These are phyloP conservation scores for Stagonosporopsis rhizophila DNA, from an alignment of 2,329 filamentous ascomycete species.

Conservation along the genomic window DNA sequence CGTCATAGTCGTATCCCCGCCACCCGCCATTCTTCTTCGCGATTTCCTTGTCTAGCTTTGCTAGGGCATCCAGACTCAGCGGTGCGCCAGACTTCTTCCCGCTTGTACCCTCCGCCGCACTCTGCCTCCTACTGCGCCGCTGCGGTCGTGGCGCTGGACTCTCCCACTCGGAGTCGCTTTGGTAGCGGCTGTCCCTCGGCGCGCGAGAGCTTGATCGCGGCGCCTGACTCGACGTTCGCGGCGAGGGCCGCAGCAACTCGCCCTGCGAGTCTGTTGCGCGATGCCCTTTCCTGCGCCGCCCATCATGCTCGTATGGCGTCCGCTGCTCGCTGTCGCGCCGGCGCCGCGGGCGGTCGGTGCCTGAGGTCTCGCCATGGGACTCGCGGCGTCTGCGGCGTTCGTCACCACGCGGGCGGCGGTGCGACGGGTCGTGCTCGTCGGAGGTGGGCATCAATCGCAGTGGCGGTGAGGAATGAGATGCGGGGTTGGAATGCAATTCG, in stretches of 20 bases:
- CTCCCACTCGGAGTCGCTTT: conserved; percentile 44
- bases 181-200: conserved; percentile 12
- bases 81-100: conserved; percentile 43
- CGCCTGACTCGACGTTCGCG: conserved; percentile 4
- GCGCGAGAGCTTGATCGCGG: conserved; percentile 18
- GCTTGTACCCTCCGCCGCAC: conserved; percentile 36
- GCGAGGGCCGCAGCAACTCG: conserved; percentile 33
- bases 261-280: conserved; percentile 51
- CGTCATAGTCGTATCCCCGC: conserved; percentile 52
- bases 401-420: conserved; percentile 34
- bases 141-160: conserved; percentile 32
- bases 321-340: conserved; percentile 30
- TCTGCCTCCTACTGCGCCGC: conserved; percentile 30
- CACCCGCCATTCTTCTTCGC: conserved; percentile 57
- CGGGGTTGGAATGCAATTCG: conserved; percentile 23
- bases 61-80: conserved; percentile 66
- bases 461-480: conserved; percentile 16
- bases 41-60: conserved; percentile 70
- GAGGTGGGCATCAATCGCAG: conserved; percentile 9
- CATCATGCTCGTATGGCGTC: conserved; percentile 35
- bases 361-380: conserved; percentile 34
- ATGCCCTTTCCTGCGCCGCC: conserved; percentile 44
- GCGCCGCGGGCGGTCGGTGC: conserved; percentile 29
- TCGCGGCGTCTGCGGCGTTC: conserved; percentile 39
- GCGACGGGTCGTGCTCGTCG: conserved; percentile 27